phyloP scores from a whole-genome alignment of 2,329 filamentous ascomycete species.

The Sclerotinia glacialis region DNA sequence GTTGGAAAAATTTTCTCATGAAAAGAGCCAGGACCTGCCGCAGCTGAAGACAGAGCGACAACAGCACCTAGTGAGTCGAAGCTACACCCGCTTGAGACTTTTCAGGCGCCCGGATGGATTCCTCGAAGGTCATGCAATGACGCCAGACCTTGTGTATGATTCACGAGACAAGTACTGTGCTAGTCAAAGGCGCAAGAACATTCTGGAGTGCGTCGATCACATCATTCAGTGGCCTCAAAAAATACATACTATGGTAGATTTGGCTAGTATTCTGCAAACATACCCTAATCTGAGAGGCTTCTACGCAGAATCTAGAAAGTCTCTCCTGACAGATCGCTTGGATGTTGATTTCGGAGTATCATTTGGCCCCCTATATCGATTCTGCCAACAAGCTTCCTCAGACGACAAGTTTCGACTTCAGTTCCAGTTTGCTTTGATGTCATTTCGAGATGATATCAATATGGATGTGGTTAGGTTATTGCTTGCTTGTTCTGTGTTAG shows the following conservation, averaged over 20 bases:
- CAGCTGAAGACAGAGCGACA: not conserved
- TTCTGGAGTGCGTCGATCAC: slow-evolving; percentile 33
- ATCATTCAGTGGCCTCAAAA: slow-evolving; percentile 33
- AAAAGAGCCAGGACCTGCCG: slow-evolving; percentile 4
- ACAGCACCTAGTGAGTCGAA: slow-evolving; percentile 25
- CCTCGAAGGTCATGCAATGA: not conserved
- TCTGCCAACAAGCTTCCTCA: slow-evolving; percentile 36
- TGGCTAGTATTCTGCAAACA: slow-evolving; percentile 37
- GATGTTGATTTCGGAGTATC: slow-evolving; percentile 40
- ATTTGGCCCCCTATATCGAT: slow-evolving; percentile 47
- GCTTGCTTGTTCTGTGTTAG: slow-evolving; percentile 45
- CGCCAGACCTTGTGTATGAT: slow-evolving; percentile 19
- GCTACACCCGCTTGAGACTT: slow-evolving; percentile 19
- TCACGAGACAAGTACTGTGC: slow-evolving; percentile 24
- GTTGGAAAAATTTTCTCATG: slow-evolving; percentile 25
- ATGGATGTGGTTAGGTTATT: slow-evolving; percentile 46
- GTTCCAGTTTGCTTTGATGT: slow-evolving; percentile 48
- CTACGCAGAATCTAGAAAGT: slow-evolving; percentile 32
- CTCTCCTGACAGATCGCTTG: slow-evolving; percentile 44
- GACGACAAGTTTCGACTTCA: slow-evolving; percentile 43
- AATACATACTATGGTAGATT: slow-evolving; percentile 32
- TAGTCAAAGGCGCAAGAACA: slow-evolving; percentile 23
- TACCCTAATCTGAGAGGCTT: slow-evolving; percentile 44
- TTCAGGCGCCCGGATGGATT: not conserved
- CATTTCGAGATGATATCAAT: slow-evolving; percentile 43